Evolutionary conservation across 129 eudicot species (phyloP).

Genomic region (Lactuca saligna): DNA sequence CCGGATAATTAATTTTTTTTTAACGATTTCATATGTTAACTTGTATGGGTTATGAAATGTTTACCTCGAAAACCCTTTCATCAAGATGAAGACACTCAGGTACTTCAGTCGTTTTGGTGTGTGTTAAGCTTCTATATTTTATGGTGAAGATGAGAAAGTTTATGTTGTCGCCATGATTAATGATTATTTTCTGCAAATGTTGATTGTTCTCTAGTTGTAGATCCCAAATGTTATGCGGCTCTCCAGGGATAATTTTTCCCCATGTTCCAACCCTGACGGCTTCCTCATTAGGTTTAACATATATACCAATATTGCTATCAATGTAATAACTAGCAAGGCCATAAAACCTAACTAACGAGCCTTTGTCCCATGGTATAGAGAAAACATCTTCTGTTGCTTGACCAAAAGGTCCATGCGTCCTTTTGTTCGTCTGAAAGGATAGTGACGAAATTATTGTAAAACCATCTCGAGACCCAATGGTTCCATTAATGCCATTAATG

Average conservation of each 20-base stretch:
- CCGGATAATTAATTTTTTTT: too few species aligned
- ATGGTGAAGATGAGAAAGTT: not conserved
- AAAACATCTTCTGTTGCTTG: not conserved
- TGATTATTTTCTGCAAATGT: slow-evolving; percentile 3
- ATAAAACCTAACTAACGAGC: not conserved
- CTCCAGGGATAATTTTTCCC: not conserved
- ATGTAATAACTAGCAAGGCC: not conserved
- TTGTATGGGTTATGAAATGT: not conserved
- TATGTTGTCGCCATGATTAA: not conserved
- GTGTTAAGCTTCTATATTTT: not conserved
- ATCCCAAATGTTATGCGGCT: not conserved
- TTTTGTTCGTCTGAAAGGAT: not conserved
- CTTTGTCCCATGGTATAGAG: not conserved
- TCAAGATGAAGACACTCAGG: not conserved
- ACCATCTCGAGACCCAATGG: not conserved
- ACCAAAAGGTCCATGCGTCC: slow-evolving; percentile 12
- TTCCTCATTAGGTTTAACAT: not conserved
- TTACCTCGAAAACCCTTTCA: not conserved
- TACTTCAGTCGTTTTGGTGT: not conserved
- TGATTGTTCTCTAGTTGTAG: not conserved
- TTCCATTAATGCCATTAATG: slow-evolving; percentile 6
- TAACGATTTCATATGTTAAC: too few species aligned
- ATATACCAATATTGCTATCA: not conserved
- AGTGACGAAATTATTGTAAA: not conserved
- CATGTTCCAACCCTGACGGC: not conserved